phyloP scores from a whole-genome alignment of 805 yeast genomes.

The Yarrowia deformans region DNA sequence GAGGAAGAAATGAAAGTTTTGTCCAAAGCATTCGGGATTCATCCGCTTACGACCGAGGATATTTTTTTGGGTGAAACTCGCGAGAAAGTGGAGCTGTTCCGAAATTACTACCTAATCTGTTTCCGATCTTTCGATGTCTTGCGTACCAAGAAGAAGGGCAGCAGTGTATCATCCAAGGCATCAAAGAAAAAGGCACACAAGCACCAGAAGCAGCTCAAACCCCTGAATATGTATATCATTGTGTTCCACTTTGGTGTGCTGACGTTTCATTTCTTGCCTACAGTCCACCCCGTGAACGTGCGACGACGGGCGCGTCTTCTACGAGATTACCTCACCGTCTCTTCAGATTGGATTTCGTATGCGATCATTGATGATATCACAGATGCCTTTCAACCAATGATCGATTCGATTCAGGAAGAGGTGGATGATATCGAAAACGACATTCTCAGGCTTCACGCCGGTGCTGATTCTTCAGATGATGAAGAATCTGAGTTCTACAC shows the following conservation, averaged over 20 bases:
- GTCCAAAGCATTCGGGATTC: conserved; percentile 90
- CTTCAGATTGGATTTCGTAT: conserved; percentile 97
- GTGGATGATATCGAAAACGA: conserved; percentile 95
- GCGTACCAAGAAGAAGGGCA: conserved; percentile 8
- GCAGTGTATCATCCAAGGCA: conserved; percentile 53
- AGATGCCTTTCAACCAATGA: conserved; percentile 97
- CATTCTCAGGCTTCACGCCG: conserved; percentile 84
- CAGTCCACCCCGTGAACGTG: conserved; percentile 96
- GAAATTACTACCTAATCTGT: conserved; percentile 89
- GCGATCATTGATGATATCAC: conserved; percentile 96
- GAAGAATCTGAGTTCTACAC: conserved; percentile 50
- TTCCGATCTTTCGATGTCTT: conserved; percentile 82
- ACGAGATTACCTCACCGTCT: conserved; percentile 85
- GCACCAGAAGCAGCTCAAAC: conserved; percentile 63
- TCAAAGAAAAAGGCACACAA: conserved; percentile 74
- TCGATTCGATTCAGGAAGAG: conserved; percentile 91
- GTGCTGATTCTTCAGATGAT: conserved; percentile 57
- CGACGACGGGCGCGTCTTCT: conserved; percentile 89
- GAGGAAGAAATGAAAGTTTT: conserved; percentile 96
- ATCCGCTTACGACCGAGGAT: conserved; percentile 96
- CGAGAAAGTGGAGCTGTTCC: conserved; percentile 92
- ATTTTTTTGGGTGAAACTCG: conserved; percentile 91
- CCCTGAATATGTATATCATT: conserved; percentile 89
- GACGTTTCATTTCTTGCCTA: conserved; percentile 92
- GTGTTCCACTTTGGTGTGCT: conserved; percentile 91